Conservation (phyloP, 2,329 filamentous ascomycete species). For the Trichoderma hamatum region DNA sequence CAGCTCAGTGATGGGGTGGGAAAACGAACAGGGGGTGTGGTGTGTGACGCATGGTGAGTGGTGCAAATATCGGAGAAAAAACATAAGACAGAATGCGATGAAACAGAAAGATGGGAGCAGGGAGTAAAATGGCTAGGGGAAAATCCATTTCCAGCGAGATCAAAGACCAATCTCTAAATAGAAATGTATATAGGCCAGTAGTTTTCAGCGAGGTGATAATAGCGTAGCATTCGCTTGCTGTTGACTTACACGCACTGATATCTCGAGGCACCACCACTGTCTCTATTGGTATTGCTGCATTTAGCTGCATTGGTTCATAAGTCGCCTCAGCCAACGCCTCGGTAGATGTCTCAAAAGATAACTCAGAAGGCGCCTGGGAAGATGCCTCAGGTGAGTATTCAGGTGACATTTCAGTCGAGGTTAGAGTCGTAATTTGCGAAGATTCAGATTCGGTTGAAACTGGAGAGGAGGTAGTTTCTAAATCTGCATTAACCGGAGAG, state of each 20-base stretch:
- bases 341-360: neutral
- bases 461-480: constrained; percentile 1
- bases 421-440: neutral
- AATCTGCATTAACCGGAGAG: neutral
- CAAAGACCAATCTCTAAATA: neutral
- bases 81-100: neutral
- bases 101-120: neutral
- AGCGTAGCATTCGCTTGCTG: neutral
- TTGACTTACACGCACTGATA: neutral
- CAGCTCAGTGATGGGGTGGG: neutral
- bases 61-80: neutral
- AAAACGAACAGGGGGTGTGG: neutral
- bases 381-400: neutral
- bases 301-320: neutral
- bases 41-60: neutral
- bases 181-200: neutral
- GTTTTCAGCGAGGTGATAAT: neutral
- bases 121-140: neutral
- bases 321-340: neutral
- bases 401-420: neutral
- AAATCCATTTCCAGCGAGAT: neutral
- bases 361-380: neutral
- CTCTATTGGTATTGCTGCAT: neutral
- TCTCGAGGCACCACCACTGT: neutral
- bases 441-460: neutral